These are phyloP conservation scores for Imleria badia DNA, from an alignment of 768 basidiomycete species.

Conservation along the genomic window DNA sequence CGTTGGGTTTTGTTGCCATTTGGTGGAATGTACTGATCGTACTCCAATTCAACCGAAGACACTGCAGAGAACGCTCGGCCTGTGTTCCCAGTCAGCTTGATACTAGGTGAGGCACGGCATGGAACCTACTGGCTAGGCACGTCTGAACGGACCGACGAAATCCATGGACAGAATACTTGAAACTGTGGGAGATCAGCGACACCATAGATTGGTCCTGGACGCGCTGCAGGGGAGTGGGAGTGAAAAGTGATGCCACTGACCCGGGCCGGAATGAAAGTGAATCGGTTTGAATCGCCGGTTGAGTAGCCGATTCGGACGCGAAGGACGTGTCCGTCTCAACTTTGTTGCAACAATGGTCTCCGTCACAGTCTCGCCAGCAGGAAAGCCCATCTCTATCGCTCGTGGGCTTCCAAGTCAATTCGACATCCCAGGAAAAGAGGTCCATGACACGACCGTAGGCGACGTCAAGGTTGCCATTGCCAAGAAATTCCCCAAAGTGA, in stretches of 20 bases:
- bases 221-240: not conserved
- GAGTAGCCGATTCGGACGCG: not conserved
- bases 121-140: constrained; percentile 4
- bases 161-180: not conserved
- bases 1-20: constrained; percentile 33
- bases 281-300: not conserved
- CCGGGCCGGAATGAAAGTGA: not conserved
- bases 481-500: constrained; percentile 51
- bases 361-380: constrained; percentile 52
- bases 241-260: too few species aligned
- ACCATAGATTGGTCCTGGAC: constrained; percentile 10
- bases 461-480: constrained; percentile 71
- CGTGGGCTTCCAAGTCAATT: constrained; percentile 51
- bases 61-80: constrained; percentile 18
- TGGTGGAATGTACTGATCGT: constrained; percentile 32
- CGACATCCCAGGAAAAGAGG: constrained; percentile 44
- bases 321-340: not conserved
- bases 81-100: constrained; percentile 15
- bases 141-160: not conserved
- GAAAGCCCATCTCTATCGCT: constrained; percentile 47
- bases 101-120: too few species aligned
- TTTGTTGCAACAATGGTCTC: constrained; percentile 41
- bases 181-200: not conserved
- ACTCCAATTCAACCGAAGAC: constrained; percentile 29
- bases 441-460: constrained; percentile 53